Conservation (phyloP, 441 rosid genomes). For the Eugenia klotzschiana region DNA sequence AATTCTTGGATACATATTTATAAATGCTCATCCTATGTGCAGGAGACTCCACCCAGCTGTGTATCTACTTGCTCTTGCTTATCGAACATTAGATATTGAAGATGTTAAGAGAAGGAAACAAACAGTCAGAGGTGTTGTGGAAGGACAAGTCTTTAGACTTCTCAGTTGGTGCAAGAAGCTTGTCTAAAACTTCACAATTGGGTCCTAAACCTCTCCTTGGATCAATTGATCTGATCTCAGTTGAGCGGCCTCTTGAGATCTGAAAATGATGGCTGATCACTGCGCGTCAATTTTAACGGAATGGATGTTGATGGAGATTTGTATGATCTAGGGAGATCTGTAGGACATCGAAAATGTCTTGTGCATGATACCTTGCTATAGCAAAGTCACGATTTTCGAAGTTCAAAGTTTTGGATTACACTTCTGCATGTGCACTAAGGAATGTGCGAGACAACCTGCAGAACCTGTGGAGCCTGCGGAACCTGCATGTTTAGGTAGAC, state of each 20-base stretch:
- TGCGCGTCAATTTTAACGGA: background rate
- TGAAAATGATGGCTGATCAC: background rate
- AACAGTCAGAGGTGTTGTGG: conserved; percentile 26
- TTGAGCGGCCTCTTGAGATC: background rate
- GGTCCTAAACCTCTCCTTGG: background rate
- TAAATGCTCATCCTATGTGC: conserved; percentile 10
- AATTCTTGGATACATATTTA: background rate
- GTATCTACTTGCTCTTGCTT: conserved; percentile 81
- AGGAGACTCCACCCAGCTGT: conserved; percentile 95
- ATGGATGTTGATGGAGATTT: background rate
- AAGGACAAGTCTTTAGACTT: conserved; percentile 24
- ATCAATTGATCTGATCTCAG: background rate
- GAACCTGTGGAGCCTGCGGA: background rate
- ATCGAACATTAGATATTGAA: conserved; percentile 87
- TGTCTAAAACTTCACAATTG: conserved; percentile 16
- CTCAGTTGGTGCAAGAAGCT: conserved; percentile 64
- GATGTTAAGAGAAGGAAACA: conserved; percentile 55
- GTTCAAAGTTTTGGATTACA: background rate
- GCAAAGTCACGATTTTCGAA: background rate
- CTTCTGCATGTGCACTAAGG: background rate
- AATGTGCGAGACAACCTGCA: background rate
- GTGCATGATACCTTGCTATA: background rate
- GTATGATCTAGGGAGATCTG: background rate
- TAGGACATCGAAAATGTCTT: background rate
- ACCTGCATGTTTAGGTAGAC: background rate